phyloP scores from a whole-genome alignment of 305 asterid genomes.

The Fraxinus velutina region DNA sequence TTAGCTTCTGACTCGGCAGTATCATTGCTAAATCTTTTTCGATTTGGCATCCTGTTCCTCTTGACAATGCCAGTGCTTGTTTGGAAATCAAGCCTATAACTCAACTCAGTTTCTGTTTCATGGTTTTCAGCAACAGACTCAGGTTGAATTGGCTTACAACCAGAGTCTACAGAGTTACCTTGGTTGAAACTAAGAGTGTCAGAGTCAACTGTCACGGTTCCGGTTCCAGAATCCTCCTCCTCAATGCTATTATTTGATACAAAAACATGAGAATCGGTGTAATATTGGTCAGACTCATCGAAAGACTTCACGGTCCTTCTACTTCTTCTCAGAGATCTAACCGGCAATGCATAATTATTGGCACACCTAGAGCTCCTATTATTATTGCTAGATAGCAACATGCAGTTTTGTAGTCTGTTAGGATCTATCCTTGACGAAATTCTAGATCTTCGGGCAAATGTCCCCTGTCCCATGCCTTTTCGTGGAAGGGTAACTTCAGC shows the following conservation, averaged over 20 bases:
- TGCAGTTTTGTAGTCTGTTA: conserved; percentile 32
- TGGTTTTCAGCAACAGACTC: conserved; percentile 39
- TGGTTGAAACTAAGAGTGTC: conserved; percentile 53
- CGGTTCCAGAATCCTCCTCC: conserved; percentile 57
- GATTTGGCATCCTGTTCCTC: conserved; percentile 70
- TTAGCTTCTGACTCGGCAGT: conserved; percentile 36
- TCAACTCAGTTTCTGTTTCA: conserved; percentile 47
- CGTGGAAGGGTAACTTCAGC: conserved; percentile 37
- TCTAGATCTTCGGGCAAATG: conserved; percentile 52
- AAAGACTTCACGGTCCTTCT: conserved; percentile 54
- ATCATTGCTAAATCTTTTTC: conserved; percentile 53
- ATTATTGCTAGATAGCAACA: conserved; percentile 27
- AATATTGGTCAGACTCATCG: conserved; percentile 54
- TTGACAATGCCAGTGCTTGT: conserved; percentile 47
- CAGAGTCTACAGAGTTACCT: conserved; percentile 55
- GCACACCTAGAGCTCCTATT: conserved; percentile 38
- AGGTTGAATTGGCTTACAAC: conserved; percentile 36
- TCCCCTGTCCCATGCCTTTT: conserved; percentile 38
- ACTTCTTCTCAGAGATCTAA: conserved; percentile 57
- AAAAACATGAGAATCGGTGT: conserved; percentile 42
- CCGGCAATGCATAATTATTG: conserved; percentile 32
- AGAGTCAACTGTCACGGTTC: conserved; percentile 56
- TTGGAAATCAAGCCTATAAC: conserved; percentile 60
- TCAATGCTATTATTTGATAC: conserved; percentile 55
- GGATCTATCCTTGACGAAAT: conserved; percentile 52